These are phyloP conservation scores for Escallonia rubra DNA, from an alignment of 129 eudicot species.

Conservation along the genomic window DNA sequence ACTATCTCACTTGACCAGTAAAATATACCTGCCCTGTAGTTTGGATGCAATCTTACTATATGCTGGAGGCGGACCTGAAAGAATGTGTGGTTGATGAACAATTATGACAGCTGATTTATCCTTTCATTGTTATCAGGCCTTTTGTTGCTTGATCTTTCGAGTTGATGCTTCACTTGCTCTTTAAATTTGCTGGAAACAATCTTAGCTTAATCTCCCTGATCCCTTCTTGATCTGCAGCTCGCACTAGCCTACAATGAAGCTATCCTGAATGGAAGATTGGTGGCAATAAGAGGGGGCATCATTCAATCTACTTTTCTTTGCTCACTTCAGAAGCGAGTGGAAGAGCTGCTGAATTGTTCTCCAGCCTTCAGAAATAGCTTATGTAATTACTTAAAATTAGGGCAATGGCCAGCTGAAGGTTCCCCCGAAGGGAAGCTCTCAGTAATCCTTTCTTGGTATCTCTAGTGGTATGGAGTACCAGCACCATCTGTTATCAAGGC, in stretches of 20 bases:
- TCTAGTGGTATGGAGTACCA: conserved; percentile 80
- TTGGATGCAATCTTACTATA: too few relatives aligned
- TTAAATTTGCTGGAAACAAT: too few relatives aligned
- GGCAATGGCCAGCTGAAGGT: conserved; percentile 55
- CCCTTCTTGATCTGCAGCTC: too few relatives aligned
- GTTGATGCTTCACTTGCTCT: too few relatives aligned
- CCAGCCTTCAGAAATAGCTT: conserved; percentile 22
- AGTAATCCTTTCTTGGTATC: conserved; percentile 68
- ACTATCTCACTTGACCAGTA: background rate
- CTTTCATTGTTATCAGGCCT: too few relatives aligned
- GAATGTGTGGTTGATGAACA: too few relatives aligned
- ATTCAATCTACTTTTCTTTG: conserved; percentile 82
- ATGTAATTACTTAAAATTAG: conserved; percentile 37
- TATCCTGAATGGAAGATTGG: conserved; percentile 52
- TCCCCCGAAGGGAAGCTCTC: conserved; percentile 9
- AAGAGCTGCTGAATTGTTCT: conserved; percentile 52
- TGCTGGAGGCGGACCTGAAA: too few relatives aligned
- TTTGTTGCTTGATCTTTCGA: too few relatives aligned
- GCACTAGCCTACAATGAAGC: conserved; percentile 87
- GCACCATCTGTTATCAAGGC: conserved; percentile 42
- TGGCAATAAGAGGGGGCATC: conserved; percentile 55
- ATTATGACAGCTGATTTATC: too few relatives aligned
- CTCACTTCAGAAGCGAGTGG: conserved; percentile 60
- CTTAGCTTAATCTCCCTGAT: too few relatives aligned
- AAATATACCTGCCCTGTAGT: too few relatives aligned